Evolutionary conservation across 2,329 filamentous ascomycete genomes (phyloP).

Genomic region (Pseudogymnoascus sp.): DNA sequence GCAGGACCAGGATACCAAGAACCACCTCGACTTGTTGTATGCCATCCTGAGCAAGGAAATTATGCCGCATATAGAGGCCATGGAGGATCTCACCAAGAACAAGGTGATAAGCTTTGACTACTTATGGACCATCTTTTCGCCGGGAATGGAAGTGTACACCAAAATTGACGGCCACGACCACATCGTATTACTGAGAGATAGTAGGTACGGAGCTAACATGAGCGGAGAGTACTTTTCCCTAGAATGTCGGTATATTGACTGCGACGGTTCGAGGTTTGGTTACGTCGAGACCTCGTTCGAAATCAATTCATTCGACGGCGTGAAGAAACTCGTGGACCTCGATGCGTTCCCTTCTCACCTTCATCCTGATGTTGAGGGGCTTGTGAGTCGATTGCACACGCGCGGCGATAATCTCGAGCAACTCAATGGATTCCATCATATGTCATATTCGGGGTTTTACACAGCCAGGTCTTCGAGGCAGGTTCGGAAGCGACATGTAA

Average conservation of each 20-base stretch:
- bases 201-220: slow-evolving; percentile 20
- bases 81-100: slow-evolving; percentile 29
- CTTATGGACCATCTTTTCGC: slow-evolving; percentile 33
- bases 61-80: slow-evolving; percentile 15
- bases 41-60: slow-evolving; percentile 27
- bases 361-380: slow-evolving; percentile 12
- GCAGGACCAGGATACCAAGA: slow-evolving; percentile 24
- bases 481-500: slow-evolving; percentile 16
- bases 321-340: slow-evolving; percentile 14
- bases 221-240: slow-evolving; percentile 16
- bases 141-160: slow-evolving; percentile 18
- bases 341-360: slow-evolving; percentile 16
- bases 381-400: slow-evolving; percentile 12
- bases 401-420: slow-evolving; percentile 13
- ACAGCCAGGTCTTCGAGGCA: slow-evolving; percentile 16
- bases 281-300: slow-evolving; percentile 16
- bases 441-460: slow-evolving; percentile 19
- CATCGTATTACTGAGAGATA: slow-evolving; percentile 16
- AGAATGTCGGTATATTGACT: slow-evolving; percentile 17
- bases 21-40: slow-evolving; percentile 29
- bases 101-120: slow-evolving; percentile 35
- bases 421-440: slow-evolving; percentile 17
- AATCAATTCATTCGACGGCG: slow-evolving; percentile 14
- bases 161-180: slow-evolving; percentile 17
- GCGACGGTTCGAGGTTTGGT: slow-evolving; percentile 16